These are phyloP conservation scores for Acanthamoeba culbertsoni DNA, from an alignment of 208 protist genomes.

Conservation along the genomic window DNA sequence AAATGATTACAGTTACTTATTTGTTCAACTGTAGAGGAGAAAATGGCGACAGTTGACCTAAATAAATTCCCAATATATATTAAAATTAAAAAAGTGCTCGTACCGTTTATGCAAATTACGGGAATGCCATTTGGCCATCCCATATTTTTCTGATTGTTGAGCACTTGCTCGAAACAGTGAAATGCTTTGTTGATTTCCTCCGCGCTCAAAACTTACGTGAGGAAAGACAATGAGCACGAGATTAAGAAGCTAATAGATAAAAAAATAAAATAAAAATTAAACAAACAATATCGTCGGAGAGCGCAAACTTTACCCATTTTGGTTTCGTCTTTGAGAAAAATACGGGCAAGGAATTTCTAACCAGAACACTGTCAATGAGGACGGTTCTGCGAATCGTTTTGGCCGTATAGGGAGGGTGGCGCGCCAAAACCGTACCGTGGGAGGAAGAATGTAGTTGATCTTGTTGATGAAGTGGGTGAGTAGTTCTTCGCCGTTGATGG, in stretches of 20 bases:
- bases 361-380: not conserved
- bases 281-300: too few relatives aligned
- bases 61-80: too few relatives aligned
- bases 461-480: slow-evolving; percentile 17
- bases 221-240: not conserved
- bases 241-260: not conserved
- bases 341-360: slow-evolving; percentile 13
- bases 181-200: slow-evolving; percentile 43
- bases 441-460: slow-evolving; percentile 13
- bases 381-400: not conserved
- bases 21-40: not conserved
- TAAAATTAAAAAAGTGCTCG: too few relatives aligned
- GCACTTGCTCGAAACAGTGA: slow-evolving; percentile 20
- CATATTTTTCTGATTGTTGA: not conserved
- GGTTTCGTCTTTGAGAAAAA: slow-evolving; percentile 8
- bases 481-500: slow-evolving; percentile 15
- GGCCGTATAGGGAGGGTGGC: not conserved
- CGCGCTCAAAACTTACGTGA: not conserved
- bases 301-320: not conserved
- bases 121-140: slow-evolving; percentile 42
- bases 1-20: not conserved
- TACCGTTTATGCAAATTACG: slow-evolving; percentile 38
- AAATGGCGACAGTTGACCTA: too few relatives aligned
- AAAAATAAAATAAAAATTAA: not conserved
- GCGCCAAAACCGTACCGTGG: not conserved